phyloP scores from a whole-genome alignment of 345 rosid genomes.

The Passiflora organensis region DNA sequence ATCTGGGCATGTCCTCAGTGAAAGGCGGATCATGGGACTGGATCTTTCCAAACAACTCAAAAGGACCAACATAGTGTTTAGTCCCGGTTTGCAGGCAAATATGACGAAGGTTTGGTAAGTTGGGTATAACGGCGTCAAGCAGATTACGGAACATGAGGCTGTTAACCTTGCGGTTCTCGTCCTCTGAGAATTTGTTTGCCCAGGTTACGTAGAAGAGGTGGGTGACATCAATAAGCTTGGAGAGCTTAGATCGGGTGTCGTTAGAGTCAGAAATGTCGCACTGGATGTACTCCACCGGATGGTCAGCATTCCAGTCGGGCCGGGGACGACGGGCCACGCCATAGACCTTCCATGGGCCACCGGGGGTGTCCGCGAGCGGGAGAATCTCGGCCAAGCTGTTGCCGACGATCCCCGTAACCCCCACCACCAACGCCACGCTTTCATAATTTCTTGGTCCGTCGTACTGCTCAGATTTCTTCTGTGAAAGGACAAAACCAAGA shows the following conservation, averaged over 20 bases:
- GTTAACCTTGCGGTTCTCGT: constrained; percentile 9
- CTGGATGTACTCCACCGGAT: constrained; percentile 14
- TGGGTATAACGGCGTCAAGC: constrained; percentile 41
- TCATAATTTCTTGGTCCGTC: not conserved
- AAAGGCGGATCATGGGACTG: constrained; percentile 51
- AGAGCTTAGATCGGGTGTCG: constrained; percentile 11
- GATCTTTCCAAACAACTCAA: constrained; percentile 17
- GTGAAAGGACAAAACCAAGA: not conserved
- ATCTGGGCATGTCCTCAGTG: constrained; percentile 66
- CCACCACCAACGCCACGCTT: constrained; percentile 2
- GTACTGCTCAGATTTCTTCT: not conserved
- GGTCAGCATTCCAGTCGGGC: constrained; percentile 11
- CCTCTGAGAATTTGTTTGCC: constrained; percentile 3
- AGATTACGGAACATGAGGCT: constrained; percentile 6
- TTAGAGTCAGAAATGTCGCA: constrained; percentile 8
- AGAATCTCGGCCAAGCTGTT: constrained; percentile 19
- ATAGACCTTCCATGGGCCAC: constrained; percentile 16
- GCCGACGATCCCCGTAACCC: constrained; percentile 7
- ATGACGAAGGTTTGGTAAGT: constrained; percentile 8
- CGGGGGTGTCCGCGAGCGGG: constrained; percentile 15
- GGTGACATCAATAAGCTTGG: constrained; percentile 10
- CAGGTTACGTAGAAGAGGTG: constrained; percentile 16
- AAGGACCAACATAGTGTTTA: constrained; percentile 59
- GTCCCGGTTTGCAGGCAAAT: constrained; percentile 7
- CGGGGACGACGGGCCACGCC: constrained; percentile 15